Conservation (phyloP, 257 asterid genomes). For the Eustoma russellianum region DNA sequence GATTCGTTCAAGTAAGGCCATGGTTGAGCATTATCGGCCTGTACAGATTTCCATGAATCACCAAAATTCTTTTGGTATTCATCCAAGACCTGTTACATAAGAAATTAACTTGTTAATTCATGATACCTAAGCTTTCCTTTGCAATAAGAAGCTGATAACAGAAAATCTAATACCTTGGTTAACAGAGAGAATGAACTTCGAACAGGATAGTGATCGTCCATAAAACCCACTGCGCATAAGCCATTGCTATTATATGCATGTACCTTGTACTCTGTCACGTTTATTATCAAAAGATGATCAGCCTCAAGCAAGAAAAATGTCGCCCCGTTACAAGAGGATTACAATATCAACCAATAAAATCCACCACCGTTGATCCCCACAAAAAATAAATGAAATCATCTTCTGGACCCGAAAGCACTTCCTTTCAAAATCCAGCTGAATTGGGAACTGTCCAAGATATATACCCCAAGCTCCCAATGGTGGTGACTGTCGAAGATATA, state of each 20-base stretch:
- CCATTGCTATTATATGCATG: slow-evolving; percentile 82
- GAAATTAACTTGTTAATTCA: not conserved
- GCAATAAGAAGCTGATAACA: not conserved
- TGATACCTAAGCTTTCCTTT: not conserved
- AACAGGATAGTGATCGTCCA: slow-evolving; percentile 92
- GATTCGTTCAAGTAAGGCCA: slow-evolving; percentile 81
- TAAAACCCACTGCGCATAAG: slow-evolving; percentile 69
- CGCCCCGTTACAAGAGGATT: not conserved
- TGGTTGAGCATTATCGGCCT: slow-evolving; percentile 48
- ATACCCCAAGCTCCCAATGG: too few species aligned
- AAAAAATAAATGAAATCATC: too few species aligned
- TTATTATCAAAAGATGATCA: slow-evolving; percentile 6
- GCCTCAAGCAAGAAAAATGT: too few species aligned
- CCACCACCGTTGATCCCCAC: too few species aligned
- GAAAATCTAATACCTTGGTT: slow-evolving; percentile 48
- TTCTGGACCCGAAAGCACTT: too few species aligned
- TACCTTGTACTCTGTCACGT: slow-evolving; percentile 62
- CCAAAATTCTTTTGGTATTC: slow-evolving; percentile 81
- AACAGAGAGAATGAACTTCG: slow-evolving; percentile 88
- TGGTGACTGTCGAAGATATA: too few species aligned
- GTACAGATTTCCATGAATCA: slow-evolving; percentile 66
- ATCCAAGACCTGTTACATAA: slow-evolving; percentile 53
- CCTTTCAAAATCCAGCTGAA: too few species aligned
- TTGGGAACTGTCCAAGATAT: too few species aligned
- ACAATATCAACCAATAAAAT: too few species aligned